Evolutionary conservation across 345 rosid species (phyloP), one percentile per base, ranked within the genome.

Genomic region (Trapa bicornis): DNA sequence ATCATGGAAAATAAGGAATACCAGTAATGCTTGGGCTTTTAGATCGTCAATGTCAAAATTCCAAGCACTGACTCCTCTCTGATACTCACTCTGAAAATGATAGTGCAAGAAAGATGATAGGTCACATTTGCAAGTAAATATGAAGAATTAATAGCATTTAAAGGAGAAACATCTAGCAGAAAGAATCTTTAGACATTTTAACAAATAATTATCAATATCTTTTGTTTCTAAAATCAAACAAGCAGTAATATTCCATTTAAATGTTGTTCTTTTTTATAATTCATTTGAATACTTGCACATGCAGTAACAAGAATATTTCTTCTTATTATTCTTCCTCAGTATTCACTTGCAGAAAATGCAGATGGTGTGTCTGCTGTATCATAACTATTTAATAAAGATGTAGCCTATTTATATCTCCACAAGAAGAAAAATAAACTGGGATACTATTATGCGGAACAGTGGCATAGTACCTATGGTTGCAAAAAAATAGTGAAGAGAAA

Each of bases 61-160:
- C 99, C 99, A 95, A 69, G 99, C 96, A 78, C 99, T 95, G 71
- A 95, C 99, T 77, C 99, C 99, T 79, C 97, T 80, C 71, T 95
- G 86, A 80, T 91, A 95, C 80, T 95, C 99, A 68, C 96, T 91
- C 99, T 95, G 72, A 57, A 65, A 70, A 29, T 33, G 17, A 36
- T 54, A 65, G 35, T 14, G 43, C 36, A 17, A 41, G 42, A 48
- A 65, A 17, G 3, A 61, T 3, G 17, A 22, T 1, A 16, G 22
- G 47, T 64, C 66, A 64, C n/a, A 2, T 22, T 54, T n/a, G 17
- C 60, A 22, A 1, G 33, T 1, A 54, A 22, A n/a, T n/a, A n/a
- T 5, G 60, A 6, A 54, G 60, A 54, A 43, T 39, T 39, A 15
- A 43, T 4, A 39, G 15, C 35, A 22, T n/a, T n/a, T 11, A n/a